phyloP scores from a whole-genome alignment of 208 protist genomes.

The Strigomonas oncopelti region DNA sequence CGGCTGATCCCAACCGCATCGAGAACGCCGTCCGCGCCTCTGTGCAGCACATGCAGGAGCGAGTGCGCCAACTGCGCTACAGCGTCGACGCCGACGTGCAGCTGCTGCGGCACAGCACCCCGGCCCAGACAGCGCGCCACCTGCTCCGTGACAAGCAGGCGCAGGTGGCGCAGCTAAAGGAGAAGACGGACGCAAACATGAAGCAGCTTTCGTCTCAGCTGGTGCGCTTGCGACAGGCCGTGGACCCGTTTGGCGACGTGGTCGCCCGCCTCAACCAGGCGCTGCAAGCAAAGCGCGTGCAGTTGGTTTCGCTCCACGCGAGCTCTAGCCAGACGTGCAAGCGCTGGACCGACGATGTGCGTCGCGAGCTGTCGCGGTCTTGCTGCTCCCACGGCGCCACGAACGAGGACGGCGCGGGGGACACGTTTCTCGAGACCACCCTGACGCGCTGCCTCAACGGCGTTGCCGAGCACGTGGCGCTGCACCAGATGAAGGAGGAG shows the following conservation, averaged over 20 bases:
- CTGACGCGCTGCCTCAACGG: slow-evolving; percentile 20
- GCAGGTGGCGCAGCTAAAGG: not conserved
- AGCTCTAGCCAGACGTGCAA: slow-evolving; percentile 21
- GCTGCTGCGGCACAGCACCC: slow-evolving; percentile 5
- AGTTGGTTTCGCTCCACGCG: slow-evolving; percentile 23
- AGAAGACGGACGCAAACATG: not conserved
- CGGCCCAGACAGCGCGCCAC: not conserved
- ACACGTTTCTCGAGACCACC: not conserved
- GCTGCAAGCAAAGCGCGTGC: slow-evolving; percentile 21
- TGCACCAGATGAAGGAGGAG: slow-evolving; percentile 9
- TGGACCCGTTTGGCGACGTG: slow-evolving; percentile 23
- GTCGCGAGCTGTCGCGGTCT: slow-evolving; percentile 18
- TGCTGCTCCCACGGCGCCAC: not conserved
- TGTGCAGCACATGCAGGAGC: not conserved
- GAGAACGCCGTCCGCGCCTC: not conserved
- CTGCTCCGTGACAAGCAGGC: not conserved
- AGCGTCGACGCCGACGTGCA: not conserved
- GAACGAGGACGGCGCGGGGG: not conserved
- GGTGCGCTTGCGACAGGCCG: slow-evolving; percentile 18
- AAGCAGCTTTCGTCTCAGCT: slow-evolving; percentile 7
- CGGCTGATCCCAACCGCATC: not conserved
- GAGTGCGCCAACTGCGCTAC: slow-evolving; percentile 1
- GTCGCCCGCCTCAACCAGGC: slow-evolving; percentile 15
- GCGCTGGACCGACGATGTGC: slow-evolving; percentile 29
- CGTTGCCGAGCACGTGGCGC: slow-evolving; percentile 15